A percentile compares a stretch with the other conserved stretches of the same genome.
phyloP scores from a whole-genome alignment of 2,329 filamentous ascomycete genomes.

The Huntiella omanensis region DNA sequence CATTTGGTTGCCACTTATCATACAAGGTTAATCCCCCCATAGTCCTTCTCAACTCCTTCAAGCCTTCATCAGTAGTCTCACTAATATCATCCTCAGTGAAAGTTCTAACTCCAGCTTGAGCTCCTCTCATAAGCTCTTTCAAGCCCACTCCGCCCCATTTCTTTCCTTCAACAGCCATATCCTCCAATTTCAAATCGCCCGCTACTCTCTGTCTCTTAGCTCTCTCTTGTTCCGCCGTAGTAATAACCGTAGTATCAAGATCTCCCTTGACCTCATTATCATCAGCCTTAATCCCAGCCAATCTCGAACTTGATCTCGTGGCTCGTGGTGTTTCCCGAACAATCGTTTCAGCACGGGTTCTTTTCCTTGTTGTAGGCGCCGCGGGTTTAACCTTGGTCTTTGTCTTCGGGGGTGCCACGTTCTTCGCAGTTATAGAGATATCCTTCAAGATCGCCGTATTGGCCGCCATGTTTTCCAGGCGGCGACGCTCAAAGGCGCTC shows the following conservation, averaged over 20 bases:
- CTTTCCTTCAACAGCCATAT: conserved; percentile 64
- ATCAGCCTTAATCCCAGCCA: conserved; percentile 35
- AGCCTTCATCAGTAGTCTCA: conserved; percentile 55
- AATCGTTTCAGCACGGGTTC: conserved; percentile 19
- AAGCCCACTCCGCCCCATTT: conserved; percentile 56
- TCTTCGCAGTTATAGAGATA: conserved; percentile 51
- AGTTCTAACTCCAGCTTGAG: conserved; percentile 64
- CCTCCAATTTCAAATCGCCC: conserved; percentile 49
- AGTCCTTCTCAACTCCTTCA: conserved; percentile 53
- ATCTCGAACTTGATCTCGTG: conserved; percentile 37
- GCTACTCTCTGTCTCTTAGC: conserved; percentile 38
- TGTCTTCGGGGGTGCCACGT: conserved; percentile 29
- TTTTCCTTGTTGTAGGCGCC: conserved; percentile 13
- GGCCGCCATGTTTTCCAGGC: conserved; percentile 70
- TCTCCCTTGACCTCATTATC: conserved; percentile 18
- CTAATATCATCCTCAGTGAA: conserved; percentile 73
- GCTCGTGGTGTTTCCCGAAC: conserved; percentile 29
- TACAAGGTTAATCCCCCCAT: conserved; percentile 67
- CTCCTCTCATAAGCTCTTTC: conserved; percentile 37
- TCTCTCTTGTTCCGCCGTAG: conserved; percentile 15
- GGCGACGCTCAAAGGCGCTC: conserved; percentile 72
- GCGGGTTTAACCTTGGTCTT: conserved; percentile 22
- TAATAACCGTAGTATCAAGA: neutral
- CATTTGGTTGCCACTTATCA: conserved; percentile 64
- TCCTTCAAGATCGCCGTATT: conserved; percentile 68